Conservation (phyloP, 2,329 filamentous ascomycete species). For the Talaromyces marneffei region DNA sequence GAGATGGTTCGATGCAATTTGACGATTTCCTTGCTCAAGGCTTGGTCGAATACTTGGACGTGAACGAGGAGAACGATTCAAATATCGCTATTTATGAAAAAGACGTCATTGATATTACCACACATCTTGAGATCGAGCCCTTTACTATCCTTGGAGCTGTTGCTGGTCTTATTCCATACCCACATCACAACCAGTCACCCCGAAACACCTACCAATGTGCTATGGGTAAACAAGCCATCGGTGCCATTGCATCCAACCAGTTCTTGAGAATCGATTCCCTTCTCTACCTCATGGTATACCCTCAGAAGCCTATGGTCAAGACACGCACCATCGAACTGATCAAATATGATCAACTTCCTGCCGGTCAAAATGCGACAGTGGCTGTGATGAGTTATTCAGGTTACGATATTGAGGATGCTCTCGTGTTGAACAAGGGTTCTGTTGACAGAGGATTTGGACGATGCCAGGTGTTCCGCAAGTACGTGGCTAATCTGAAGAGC, state of each 20-base stretch:
- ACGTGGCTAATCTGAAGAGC: slow-evolving; percentile 75
- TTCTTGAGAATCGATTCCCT: slow-evolving; percentile 95
- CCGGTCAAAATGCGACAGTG: slow-evolving; percentile 93
- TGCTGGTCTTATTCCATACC: slow-evolving; percentile 92
- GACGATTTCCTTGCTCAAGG: slow-evolving; percentile 89
- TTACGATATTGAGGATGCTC: slow-evolving; percentile 97
- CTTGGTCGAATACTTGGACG: slow-evolving; percentile 91
- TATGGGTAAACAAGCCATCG: slow-evolving; percentile 99
- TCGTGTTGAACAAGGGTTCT: slow-evolving; percentile 94
- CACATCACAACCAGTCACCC: slow-evolving; percentile 97
- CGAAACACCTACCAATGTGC: slow-evolving; percentile 98
- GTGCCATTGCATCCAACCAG: slow-evolving; percentile 96
- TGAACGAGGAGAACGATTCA: slow-evolving; percentile 96
- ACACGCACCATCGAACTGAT: slow-evolving; percentile 94
- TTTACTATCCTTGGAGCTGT: slow-evolving; percentile 96
- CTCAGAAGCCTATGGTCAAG: slow-evolving; percentile 95
- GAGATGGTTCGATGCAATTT: slow-evolving; percentile 78
- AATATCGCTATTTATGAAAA: slow-evolving; percentile 86
- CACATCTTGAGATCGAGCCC: slow-evolving; percentile 94
- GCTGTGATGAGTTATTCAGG: slow-evolving; percentile 99
- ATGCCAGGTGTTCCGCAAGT: slow-evolving; percentile 97
- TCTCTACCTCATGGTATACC: slow-evolving; percentile 94
- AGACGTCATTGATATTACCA: slow-evolving; percentile 75
- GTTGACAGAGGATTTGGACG: slow-evolving; percentile 91
- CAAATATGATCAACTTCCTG: slow-evolving; percentile 94